Evolutionary conservation across 495 filamentous ascomycete species (phyloP).

Genomic region (Penicillium cinerascens): DNA sequence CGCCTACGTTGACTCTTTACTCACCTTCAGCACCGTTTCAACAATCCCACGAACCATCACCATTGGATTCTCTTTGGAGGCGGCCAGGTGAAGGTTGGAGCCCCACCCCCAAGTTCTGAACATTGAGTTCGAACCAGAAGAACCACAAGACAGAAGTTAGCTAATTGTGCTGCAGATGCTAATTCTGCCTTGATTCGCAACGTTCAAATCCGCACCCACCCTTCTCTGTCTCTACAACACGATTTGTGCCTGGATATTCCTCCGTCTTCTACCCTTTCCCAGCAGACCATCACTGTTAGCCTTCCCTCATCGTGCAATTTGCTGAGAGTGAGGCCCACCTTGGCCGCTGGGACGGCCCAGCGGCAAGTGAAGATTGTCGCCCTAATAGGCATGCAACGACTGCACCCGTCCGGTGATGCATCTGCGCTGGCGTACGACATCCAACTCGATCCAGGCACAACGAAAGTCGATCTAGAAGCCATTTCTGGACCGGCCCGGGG

Average conservation of each 20-base stretch:
- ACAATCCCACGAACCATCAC: slow-evolving; percentile 15
- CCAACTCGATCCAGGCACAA: slow-evolving; percentile 57
- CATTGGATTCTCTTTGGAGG: slow-evolving; percentile 37
- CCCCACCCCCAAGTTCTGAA: not conserved
- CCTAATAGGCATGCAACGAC: slow-evolving; percentile 42
- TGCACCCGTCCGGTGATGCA: slow-evolving; percentile 43
- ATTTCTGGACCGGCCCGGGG: slow-evolving; percentile 60
- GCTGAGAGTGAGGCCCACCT: slow-evolving; percentile 60
- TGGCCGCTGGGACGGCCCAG: slow-evolving; percentile 53
- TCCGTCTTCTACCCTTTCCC: slow-evolving; percentile 55
- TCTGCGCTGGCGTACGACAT: slow-evolving; percentile 58
- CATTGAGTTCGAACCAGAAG: not conserved
- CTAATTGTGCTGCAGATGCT: slow-evolving; percentile 28
- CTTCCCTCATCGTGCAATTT: slow-evolving; percentile 60
- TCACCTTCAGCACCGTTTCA: slow-evolving; percentile 7
- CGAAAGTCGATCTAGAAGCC: slow-evolving; percentile 61
- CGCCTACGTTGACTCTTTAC: not conserved
- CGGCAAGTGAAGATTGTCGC: slow-evolving; percentile 66
- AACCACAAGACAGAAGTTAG: not conserved
- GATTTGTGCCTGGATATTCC: slow-evolving; percentile 55
- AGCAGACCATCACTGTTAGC: slow-evolving; percentile 66
- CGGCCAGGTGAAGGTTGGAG: slow-evolving; percentile 53
- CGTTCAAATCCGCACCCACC: slow-evolving; percentile 62
- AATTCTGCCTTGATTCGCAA: slow-evolving; percentile 63
- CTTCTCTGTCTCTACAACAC: slow-evolving; percentile 51